Evolutionary conservation across 1,284 basidiomycete genomes (phyloP).

Genomic region (Salmacisia buchloeana): DNA sequence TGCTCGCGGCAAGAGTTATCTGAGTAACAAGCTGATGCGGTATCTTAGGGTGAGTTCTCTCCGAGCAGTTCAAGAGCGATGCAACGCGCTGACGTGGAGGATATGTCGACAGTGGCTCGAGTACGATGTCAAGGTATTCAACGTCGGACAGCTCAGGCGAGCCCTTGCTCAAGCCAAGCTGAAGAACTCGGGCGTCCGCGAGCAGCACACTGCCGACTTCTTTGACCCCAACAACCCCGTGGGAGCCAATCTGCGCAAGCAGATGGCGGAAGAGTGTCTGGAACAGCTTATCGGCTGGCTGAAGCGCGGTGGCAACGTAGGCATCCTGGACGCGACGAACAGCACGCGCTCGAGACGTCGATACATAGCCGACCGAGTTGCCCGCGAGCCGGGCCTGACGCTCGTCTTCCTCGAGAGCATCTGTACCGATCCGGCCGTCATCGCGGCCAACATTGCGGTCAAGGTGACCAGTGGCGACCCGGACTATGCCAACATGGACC

Average conservation of each 20-base stretch:
- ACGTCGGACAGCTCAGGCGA: conserved; percentile 89
- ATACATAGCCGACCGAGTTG: conserved; percentile 72
- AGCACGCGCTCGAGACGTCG: conserved; percentile 72
- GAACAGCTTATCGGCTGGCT: conserved; percentile 94
- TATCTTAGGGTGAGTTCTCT: conserved; percentile 35
- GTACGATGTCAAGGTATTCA: conserved; percentile 97
- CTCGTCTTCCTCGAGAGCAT: conserved; percentile 90
- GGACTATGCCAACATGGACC: conserved; percentile 85
- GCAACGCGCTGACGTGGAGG: background rate
- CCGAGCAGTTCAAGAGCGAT: background rate
- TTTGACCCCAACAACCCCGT: conserved; percentile 82
- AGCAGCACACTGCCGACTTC: conserved; percentile 85
- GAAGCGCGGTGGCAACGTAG: conserved; percentile 86
- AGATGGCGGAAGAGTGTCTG: conserved; percentile 82
- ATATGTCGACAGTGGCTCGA: conserved; percentile 75
- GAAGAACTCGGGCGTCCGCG: conserved; percentile 67
- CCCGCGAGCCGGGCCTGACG: conserved; percentile 79
- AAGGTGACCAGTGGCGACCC: conserved; percentile 96
- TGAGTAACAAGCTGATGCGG: conserved; percentile 49
- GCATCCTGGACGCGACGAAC: conserved; percentile 96
- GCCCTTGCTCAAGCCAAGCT: conserved; percentile 70
- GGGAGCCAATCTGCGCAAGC: conserved; percentile 72
- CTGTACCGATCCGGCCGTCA: conserved; percentile 87
- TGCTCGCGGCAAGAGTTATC: conserved; percentile 47
- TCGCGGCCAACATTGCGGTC: conserved; percentile 89